These are phyloP conservation scores for Apiospora aurea DNA, from an alignment of 2,329 filamentous ascomycete species.

Conservation along the genomic window DNA sequence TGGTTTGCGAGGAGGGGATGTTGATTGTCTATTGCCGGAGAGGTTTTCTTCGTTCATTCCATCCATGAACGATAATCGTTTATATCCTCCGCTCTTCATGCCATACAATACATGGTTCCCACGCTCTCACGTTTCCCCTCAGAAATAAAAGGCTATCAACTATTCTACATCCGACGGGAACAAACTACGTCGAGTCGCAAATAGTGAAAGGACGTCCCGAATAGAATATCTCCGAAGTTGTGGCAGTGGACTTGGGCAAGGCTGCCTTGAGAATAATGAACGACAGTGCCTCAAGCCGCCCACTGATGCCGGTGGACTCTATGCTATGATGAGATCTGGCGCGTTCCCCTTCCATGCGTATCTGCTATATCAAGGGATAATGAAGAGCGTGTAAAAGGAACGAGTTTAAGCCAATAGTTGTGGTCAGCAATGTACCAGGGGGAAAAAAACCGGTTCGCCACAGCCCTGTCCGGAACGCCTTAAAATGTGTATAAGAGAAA, in stretches of 20 bases:
- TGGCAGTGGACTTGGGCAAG: neutral
- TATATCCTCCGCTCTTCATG: neutral
- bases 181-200: neutral
- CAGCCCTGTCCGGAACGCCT: conserved; percentile 5
- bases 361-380: neutral
- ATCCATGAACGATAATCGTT: neutral
- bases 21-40: conserved; percentile 2
- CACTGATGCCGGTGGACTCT: neutral
- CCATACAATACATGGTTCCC: neutral
- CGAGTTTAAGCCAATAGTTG: neutral
- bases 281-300: neutral
- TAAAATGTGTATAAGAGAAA: neutral
- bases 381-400: neutral
- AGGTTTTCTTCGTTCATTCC: neutral
- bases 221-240: neutral
- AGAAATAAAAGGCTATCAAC: neutral
- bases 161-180: neutral
- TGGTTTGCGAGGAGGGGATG: neutral
- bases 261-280: neutral
- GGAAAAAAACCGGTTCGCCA: conserved; percentile 4
- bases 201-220: neutral
- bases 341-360: neutral
- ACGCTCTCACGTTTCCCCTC: neutral
- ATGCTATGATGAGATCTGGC: neutral
- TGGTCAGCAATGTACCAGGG: neutral